Conservation (phyloP, 2,329 filamentous ascomycete species). For the Bisporella sp. region DNA sequence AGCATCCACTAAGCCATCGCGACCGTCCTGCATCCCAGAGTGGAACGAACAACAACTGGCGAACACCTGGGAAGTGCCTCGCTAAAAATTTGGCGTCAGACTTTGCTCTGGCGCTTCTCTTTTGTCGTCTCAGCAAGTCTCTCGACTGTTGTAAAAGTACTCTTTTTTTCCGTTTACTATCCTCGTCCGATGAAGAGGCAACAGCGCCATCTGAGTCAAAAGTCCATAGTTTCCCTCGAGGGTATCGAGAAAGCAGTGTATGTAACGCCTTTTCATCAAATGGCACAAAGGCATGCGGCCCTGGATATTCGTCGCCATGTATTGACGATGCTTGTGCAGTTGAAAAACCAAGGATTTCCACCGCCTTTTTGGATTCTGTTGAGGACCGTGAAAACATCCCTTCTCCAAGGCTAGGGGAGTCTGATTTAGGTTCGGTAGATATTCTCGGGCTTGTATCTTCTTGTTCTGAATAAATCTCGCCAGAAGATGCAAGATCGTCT, state of each 20-base stretch:
- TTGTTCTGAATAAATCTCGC: conserved; percentile 3
- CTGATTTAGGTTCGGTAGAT: not conserved
- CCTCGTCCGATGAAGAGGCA: conserved; percentile 38
- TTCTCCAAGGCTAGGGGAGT: conserved; percentile 1
- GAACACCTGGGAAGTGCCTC: conserved; percentile 35
- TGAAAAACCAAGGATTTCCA: conserved; percentile 26
- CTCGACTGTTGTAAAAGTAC: conserved; percentile 4
- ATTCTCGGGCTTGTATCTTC: not conserved
- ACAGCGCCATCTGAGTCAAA: conserved; percentile 36
- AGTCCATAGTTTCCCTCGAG: conserved; percentile 40
- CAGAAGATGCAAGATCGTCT: conserved; percentile 7
- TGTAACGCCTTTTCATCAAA: conserved; percentile 24
- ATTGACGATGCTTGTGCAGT: conserved; percentile 23
- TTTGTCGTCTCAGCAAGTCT: conserved; percentile 9
- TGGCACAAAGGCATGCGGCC: conserved; percentile 18
- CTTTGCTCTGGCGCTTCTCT: conserved; percentile 10
- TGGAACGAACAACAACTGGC: conserved; percentile 41
- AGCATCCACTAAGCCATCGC: conserved; percentile 43
- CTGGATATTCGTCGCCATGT: conserved; percentile 21
- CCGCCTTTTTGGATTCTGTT: conserved; percentile 10
- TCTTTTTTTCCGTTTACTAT: conserved; percentile 13
- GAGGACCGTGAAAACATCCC: conserved; percentile 14
- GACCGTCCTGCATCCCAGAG: conserved; percentile 41
- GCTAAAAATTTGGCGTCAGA: conserved; percentile 28
- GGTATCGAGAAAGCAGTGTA: conserved; percentile 34